These are phyloP conservation scores for Pneumocystis oryctolagi DNA, from an alignment of 1,139 yeast species.

Conservation along the genomic window DNA sequence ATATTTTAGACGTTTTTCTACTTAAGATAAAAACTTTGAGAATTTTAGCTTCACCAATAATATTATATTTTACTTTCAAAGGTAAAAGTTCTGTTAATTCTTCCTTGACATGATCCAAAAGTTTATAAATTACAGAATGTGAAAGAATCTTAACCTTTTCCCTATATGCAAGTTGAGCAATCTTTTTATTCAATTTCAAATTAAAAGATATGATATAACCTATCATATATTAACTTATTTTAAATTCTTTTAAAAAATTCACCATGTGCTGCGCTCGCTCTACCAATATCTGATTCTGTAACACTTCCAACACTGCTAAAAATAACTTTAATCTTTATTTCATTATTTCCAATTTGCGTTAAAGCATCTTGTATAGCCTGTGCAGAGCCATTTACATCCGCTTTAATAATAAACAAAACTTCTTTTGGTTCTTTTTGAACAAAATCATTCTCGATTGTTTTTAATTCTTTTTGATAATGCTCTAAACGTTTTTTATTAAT, in stretches of 20 bases:
- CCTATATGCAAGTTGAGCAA: conserved; percentile 44
- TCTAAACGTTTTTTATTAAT: conserved; percentile 42
- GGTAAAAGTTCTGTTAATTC: conserved; percentile 46
- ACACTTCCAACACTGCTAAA: conserved; percentile 74
- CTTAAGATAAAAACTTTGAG: conserved; percentile 59
- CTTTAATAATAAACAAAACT: conserved; percentile 56
- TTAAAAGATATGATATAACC: conserved; percentile 73
- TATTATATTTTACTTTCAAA: conserved; percentile 56
- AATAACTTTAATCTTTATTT: conserved; percentile 54
- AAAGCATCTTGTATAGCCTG: conserved; percentile 64
- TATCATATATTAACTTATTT: neutral
- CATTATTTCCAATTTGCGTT: conserved; percentile 68
- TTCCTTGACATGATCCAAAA: conserved; percentile 69
- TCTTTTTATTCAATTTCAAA: conserved; percentile 50
- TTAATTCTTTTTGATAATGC: conserved; percentile 27
- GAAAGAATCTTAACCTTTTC: conserved; percentile 46
- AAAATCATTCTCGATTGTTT: conserved; percentile 1
- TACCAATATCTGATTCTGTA: conserved; percentile 63
- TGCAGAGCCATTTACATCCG: conserved; percentile 69
- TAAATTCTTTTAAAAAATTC: neutral
- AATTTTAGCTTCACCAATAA: conserved; percentile 52
- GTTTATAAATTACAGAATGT: conserved; percentile 71
- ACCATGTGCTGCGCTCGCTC: conserved; percentile 54
- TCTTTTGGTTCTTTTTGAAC: conserved; percentile 22
- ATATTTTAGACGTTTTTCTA: conserved; percentile 33